Evolutionary conservation across 106 monocot genomes (phyloP).

Genomic region (Dioscorea alata): DNA sequence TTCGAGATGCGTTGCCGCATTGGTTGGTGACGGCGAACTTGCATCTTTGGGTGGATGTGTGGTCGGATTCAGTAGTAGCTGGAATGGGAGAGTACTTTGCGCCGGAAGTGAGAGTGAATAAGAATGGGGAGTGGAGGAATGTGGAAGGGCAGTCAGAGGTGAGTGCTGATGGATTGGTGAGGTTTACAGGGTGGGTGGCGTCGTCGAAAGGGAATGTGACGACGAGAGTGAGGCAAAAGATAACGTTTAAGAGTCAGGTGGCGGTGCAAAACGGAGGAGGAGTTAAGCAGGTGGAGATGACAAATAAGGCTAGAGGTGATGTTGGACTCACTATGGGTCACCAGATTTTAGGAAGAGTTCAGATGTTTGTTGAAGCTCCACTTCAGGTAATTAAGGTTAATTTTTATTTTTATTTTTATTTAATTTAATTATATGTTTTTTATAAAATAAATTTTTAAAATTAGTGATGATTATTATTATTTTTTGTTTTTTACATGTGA

Average conservation of each 20-base stretch:
- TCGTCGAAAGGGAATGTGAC: slow-evolving; percentile 48
- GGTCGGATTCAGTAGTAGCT: slow-evolving; percentile 8
- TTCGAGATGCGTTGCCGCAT: slow-evolving; percentile 15
- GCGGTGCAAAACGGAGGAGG: slow-evolving; percentile 17
- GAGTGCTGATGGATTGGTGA: slow-evolving; percentile 20
- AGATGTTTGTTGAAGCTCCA: slow-evolving; percentile 19
- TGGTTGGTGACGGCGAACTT: slow-evolving; percentile 40
- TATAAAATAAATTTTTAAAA: too few relatives aligned
- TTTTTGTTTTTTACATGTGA: too few relatives aligned
- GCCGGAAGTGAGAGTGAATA: slow-evolving; percentile 13
- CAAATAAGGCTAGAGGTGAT: slow-evolving; percentile 13
- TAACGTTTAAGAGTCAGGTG: slow-evolving; percentile 26
- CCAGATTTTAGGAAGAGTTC: slow-evolving; percentile 12
- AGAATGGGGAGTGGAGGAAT: slow-evolving; percentile 16
- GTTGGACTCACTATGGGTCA: not conserved
- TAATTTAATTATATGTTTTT: too few relatives aligned
- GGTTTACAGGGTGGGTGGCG: slow-evolving; percentile 35
- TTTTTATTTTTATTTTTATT: too few relatives aligned
- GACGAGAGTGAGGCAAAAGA: slow-evolving; percentile 22
- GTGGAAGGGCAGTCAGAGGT: slow-evolving; percentile 24
- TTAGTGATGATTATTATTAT: too few relatives aligned
- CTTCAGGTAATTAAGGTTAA: slow-evolving; percentile 4
- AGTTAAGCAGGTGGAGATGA: slow-evolving; percentile 18
- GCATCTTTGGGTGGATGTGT: slow-evolving; percentile 6
- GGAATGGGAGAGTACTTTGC: slow-evolving; percentile 11